Percentiles rank a stretch among this genome's conserved stretches.
Evolutionary conservation across 2,329 filamentous ascomycete species (phyloP).

Genomic region (Dothiorella sarmentorum): DNA sequence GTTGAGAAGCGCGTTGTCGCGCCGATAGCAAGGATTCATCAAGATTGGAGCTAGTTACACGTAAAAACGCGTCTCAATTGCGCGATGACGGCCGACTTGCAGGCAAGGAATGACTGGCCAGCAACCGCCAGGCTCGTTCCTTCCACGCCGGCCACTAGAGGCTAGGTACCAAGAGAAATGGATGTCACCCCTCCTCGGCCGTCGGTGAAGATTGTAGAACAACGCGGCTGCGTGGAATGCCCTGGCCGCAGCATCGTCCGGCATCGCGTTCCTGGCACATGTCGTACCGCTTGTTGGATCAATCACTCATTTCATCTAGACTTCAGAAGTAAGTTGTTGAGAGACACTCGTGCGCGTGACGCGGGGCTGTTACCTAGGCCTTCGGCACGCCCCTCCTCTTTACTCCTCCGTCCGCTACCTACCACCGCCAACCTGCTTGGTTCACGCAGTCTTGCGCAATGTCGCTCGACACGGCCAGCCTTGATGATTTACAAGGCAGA

Average conservation of each 20-base stretch:
- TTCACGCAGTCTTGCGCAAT: neutral
- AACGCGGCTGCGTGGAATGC: neutral
- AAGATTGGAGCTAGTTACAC: too few relatives aligned
- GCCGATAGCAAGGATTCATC: too few relatives aligned
- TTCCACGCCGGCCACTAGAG: too few relatives aligned
- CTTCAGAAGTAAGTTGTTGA: neutral
- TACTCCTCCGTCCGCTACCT: neutral
- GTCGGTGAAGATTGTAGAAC: neutral
- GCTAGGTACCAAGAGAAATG: too few relatives aligned
- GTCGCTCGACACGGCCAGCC: neutral
- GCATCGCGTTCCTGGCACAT: neutral
- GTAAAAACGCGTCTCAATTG: too few relatives aligned
- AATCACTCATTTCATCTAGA: neutral
- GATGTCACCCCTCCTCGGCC: too few relatives aligned
- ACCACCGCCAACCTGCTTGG: too few relatives aligned
- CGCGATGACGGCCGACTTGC: too few relatives aligned
- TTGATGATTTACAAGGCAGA: neutral
- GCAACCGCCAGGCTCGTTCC: too few relatives aligned
- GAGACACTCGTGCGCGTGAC: neutral
- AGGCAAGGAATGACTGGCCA: too few relatives aligned
- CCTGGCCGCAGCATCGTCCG: neutral
- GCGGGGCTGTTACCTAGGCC: too few relatives aligned
- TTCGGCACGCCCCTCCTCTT: neutral
- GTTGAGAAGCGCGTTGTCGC: too few relatives aligned
- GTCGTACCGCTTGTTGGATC: neutral